A percentile compares a stretch with the other conserved stretches of the same genome.
These are phyloP conservation scores for Haematococcus sp. DNA, from an alignment of 139 green algal genomes.

Conservation along the genomic window DNA sequence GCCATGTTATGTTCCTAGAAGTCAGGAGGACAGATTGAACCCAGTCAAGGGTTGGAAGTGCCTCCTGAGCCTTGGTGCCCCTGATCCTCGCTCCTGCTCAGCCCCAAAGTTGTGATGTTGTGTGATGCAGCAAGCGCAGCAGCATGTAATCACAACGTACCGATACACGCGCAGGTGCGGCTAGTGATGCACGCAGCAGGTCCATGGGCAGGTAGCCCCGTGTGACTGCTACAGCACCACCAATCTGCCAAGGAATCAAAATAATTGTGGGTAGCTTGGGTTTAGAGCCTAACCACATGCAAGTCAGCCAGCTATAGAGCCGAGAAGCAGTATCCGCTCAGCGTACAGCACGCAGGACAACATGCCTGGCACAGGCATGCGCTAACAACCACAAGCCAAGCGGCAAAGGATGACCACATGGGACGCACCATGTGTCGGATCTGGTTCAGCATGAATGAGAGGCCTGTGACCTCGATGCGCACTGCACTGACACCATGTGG, in stretches of 20 bases:
- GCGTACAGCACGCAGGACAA: too few relatives aligned
- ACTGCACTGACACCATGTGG: conserved; percentile 28
- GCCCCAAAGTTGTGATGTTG: not conserved
- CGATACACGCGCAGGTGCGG: conserved; percentile 52
- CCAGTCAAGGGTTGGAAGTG: not conserved
- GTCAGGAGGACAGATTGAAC: too few relatives aligned
- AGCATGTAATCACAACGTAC: conserved; percentile 74
- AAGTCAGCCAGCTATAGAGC: not conserved
- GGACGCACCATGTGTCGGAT: conserved; percentile 26
- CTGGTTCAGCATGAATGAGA: conserved; percentile 77
- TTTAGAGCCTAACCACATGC: not conserved
- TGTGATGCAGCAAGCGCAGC: conserved; percentile 37
- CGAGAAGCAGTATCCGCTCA: not conserved
- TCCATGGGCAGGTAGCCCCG: conserved; percentile 51
- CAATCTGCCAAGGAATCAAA: conserved; percentile 40
- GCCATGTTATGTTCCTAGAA: too few relatives aligned
- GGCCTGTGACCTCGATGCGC: conserved; percentile 43
- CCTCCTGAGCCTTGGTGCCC: not conserved
- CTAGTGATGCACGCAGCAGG: conserved; percentile 62
- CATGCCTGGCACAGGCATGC: conserved; percentile 48
- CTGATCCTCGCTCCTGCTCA: not conserved
- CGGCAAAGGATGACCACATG: conserved; percentile 50
- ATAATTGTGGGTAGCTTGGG: not conserved
- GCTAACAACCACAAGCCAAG: conserved; percentile 70
- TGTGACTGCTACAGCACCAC: conserved; percentile 61